Percentiles rank a stretch among this genome's conserved stretches.
phyloP scores from a whole-genome alignment of 306 rosid species.

The Vigna radiata region DNA sequence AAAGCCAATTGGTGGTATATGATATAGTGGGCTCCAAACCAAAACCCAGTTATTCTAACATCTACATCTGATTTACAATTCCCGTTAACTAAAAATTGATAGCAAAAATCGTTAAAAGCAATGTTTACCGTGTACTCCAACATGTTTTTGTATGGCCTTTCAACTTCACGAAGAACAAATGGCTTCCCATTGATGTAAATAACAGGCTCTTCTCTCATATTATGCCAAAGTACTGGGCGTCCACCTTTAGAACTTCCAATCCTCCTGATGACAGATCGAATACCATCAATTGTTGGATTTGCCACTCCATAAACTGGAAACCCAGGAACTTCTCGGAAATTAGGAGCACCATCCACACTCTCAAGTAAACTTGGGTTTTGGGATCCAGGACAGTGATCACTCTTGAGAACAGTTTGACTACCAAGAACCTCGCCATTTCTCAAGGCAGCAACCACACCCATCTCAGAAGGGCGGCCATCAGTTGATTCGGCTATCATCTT shows the following conservation, averaged over 20 bases:
- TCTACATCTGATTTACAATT: conserved; percentile 1
- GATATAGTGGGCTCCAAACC: conserved; percentile 1
- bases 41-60: conserved; percentile 11
- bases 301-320: conserved; percentile 95
- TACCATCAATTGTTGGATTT: conserved; percentile 88
- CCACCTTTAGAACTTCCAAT: conserved; percentile 69
- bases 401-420: conserved; percentile 84
- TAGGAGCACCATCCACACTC: conserved; percentile 86
- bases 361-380: conserved; percentile 71
- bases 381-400: conserved; percentile 87
- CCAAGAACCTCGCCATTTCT: conserved; percentile 89
- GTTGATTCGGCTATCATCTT: conserved; percentile 72
- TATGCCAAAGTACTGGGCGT: conserved; percentile 81
- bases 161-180: conserved; percentile 89
- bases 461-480: conserved; percentile 76
- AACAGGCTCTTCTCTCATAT: conserved; percentile 94
- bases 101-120: background rate
- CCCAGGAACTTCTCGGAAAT: conserved; percentile 86
- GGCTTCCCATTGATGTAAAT: conserved; percentile 89
- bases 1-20: background rate
- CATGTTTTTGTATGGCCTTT: conserved; percentile 90
- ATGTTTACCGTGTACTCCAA: conserved; percentile 75
- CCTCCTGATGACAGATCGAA: conserved; percentile 72
- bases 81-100: conserved; percentile 18
- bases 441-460: conserved; percentile 84